These are phyloP conservation scores for Trichaptum fuscoviolaceum DNA, from an alignment of 768 basidiomycete genomes.

Conservation along the genomic window DNA sequence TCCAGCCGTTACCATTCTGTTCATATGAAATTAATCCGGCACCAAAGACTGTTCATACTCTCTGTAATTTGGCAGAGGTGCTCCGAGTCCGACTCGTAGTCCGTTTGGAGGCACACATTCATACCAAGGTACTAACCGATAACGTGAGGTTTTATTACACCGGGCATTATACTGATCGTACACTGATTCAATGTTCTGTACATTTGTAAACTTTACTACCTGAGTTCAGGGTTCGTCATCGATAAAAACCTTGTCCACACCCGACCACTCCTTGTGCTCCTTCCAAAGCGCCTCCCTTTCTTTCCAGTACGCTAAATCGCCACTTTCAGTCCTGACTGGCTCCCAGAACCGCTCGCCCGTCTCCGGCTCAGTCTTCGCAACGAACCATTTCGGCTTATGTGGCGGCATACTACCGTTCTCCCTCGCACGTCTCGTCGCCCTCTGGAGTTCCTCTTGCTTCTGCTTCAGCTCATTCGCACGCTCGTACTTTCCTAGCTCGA, in stretches of 20 bases:
- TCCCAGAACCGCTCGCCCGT: slow-evolving; percentile 88
- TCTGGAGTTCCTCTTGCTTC: slow-evolving; percentile 79
- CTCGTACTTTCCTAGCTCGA: slow-evolving; percentile 85
- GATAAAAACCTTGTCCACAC: slow-evolving; percentile 79
- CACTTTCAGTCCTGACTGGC: slow-evolving; percentile 48
- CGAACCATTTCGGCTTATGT: slow-evolving; percentile 87
- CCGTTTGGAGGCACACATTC: too few relatives aligned
- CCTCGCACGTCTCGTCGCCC: slow-evolving; percentile 61
- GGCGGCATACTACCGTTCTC: slow-evolving; percentile 69
- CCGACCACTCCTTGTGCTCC: slow-evolving; percentile 46
- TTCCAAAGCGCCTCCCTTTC: slow-evolving; percentile 66
- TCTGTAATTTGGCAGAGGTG: too few relatives aligned
- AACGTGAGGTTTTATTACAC: too few relatives aligned
- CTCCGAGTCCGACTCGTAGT: too few relatives aligned
- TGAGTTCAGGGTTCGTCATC: slow-evolving; percentile 37
- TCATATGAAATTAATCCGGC: too few relatives aligned
- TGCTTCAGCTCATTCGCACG: slow-evolving; percentile 76
- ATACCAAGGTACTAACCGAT: too few relatives aligned
- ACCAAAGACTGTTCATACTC: too few relatives aligned
- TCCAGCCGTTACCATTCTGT: too few relatives aligned
- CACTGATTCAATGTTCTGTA: neutral
- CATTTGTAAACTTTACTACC: neutral
- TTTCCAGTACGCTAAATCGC: slow-evolving; percentile 73
- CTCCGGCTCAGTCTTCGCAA: slow-evolving; percentile 75
- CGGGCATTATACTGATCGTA: neutral